Evolutionary conservation across 2,329 filamentous ascomycete genomes (phyloP).

Genomic region (Cytospora piceae): DNA sequence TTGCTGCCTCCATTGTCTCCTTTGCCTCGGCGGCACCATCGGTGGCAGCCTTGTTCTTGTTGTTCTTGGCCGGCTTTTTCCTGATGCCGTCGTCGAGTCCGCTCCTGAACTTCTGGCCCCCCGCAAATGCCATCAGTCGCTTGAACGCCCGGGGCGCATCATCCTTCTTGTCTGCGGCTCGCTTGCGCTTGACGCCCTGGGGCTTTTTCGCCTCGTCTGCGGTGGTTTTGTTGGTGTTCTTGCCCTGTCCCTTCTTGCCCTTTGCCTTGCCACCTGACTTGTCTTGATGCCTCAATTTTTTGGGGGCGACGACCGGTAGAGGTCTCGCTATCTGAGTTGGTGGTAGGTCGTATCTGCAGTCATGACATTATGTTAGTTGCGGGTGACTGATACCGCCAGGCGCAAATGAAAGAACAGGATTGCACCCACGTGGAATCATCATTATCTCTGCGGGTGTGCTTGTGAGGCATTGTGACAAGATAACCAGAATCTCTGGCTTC

Average conservation of each 20-base stretch:
- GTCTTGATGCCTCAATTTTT: constrained; percentile 13
- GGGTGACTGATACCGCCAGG: constrained; percentile 5
- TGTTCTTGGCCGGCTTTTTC: constrained; percentile 37
- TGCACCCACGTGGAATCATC: constrained; percentile 55
- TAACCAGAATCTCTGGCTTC: neutral
- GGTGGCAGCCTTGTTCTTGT: constrained; percentile 36
- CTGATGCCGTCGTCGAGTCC: constrained; percentile 71
- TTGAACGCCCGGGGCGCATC: constrained; percentile 90
- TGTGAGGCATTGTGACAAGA: constrained; percentile 72
- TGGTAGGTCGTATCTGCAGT: constrained; percentile 51
- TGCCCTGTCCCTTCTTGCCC: constrained; percentile 44
- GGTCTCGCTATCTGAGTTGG: constrained; percentile 54
- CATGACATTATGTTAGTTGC: constrained; percentile 8
- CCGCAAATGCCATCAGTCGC: constrained; percentile 77
- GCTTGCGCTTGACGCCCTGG: constrained; percentile 53
- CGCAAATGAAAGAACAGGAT: constrained; percentile 10
- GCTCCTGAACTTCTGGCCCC: constrained; percentile 61
- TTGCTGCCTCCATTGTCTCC: constrained; percentile 40
- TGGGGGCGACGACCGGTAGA: constrained; percentile 49
- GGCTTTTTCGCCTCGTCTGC: constrained; percentile 40
- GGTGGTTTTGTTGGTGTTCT: constrained; percentile 34
- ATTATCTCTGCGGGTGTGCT: constrained; percentile 72
- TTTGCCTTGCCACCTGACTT: constrained; percentile 15
- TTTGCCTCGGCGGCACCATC: constrained; percentile 27
- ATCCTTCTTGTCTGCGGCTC: constrained; percentile 53